Evolutionary conservation across 371 early-diverging fungal species (phyloP).

Genomic region (Mortierella sp.): DNA sequence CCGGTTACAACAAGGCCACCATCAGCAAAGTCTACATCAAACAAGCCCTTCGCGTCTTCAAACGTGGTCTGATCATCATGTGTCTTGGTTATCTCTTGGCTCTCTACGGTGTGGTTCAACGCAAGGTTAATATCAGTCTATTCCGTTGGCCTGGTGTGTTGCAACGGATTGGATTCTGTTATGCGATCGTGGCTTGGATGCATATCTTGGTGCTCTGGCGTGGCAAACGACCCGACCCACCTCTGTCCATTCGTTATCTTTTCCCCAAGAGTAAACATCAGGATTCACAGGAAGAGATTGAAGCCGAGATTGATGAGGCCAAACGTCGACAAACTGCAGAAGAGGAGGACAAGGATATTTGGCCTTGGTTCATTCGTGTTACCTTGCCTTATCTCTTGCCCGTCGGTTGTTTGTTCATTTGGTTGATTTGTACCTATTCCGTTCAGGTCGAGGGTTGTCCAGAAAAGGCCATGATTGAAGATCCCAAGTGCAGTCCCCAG

Average conservation of each 20-base stretch:
- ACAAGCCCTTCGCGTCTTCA: conserved; percentile 40
- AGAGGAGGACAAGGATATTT: conserved; percentile 13
- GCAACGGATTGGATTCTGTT: conserved; percentile 55
- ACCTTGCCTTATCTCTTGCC: conserved; percentile 42
- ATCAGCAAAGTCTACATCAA: conserved; percentile 17
- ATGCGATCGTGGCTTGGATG: conserved; percentile 45
- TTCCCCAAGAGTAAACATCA: conserved; percentile 1
- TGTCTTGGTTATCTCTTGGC: conserved; percentile 54
- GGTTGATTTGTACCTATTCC: conserved; percentile 53
- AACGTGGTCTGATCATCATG: conserved; percentile 52
- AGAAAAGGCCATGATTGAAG: conserved; percentile 23
- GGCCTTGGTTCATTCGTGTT: conserved; percentile 43
- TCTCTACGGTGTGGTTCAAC: conserved; percentile 40
- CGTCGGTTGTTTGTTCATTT: conserved; percentile 36
- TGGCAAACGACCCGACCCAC: conserved; percentile 19
- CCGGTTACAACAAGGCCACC: conserved; percentile 16
- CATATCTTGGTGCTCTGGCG: conserved; percentile 33
- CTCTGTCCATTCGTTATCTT: conserved; percentile 13
- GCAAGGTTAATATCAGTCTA: conserved; percentile 10
- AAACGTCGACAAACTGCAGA: not conserved
- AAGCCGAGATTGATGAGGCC: conserved; percentile 1
- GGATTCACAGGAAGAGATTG: not conserved
- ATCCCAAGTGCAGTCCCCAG: conserved; percentile 57
- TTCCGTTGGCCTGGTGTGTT: conserved; percentile 55
- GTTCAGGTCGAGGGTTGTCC: conserved; percentile 43